Evolutionary conservation across 2,329 filamentous ascomycete species (phyloP).

Genomic region (Byssothecium circinans): DNA sequence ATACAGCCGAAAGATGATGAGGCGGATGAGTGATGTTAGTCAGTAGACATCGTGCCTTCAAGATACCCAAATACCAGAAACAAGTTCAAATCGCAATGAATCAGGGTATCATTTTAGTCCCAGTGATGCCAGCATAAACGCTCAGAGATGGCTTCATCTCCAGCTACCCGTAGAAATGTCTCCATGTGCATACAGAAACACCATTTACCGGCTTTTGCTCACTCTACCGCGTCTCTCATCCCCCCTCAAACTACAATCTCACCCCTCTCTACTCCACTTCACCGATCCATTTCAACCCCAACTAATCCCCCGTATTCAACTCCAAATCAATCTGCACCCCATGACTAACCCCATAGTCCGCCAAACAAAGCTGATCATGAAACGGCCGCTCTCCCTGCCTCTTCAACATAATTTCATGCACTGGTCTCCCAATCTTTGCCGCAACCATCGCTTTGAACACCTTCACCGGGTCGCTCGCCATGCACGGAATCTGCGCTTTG

Average conservation of each 20-base stretch:
- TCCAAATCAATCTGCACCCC: conserved; percentile 67
- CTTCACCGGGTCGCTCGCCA: conserved; percentile 79
- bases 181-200: no score
- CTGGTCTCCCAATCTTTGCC: conserved; percentile 81
- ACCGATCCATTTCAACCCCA: background rate
- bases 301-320: conserved; percentile 40
- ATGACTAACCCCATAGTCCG: conserved; percentile 92
- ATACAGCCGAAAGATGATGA: conserved; percentile 25
- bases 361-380: conserved; percentile 83
- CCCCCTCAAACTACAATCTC: no score
- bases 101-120: background rate
- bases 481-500: conserved; percentile 89
- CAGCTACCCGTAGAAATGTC: no score
- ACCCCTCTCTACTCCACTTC: background rate
- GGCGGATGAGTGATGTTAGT: conserved; percentile 29
- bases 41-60: background rate
- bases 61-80: background rate
- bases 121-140: background rate
- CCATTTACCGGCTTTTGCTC: no score
- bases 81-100: background rate
- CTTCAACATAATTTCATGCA: conserved; percentile 89
- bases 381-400: conserved; percentile 91
- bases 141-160: background rate
- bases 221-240: no score
- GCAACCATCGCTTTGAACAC: conserved; percentile 92